Base-by-base conservation (phyloP, 2,329 filamentous ascomycete genomes). In the Aspergillus latus region DNA sequence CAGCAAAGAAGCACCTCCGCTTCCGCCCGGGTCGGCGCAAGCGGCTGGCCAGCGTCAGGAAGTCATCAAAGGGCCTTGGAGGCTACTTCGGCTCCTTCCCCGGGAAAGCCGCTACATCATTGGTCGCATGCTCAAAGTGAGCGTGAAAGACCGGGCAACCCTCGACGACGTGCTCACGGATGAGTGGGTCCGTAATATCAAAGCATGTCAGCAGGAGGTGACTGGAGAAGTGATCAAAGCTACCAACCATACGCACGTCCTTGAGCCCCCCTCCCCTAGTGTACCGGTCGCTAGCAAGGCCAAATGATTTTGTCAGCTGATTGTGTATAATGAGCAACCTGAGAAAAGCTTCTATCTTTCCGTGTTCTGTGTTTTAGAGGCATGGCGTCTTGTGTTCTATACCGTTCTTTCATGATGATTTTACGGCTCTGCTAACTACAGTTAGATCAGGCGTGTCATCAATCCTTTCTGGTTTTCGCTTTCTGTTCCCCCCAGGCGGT, bases 21-120 rank as follows among this genome's bases (percentile, higher is more conserved):
- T 73, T 30, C 71, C 70, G 8, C 57, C 67, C 1, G 62, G 62
- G 9, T 59, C 71, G 5, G 52, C 59, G 4, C 65, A 64, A 45
- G 49, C 59, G 28, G 62, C 66, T 32, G 67, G 65, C 15, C 73
- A 73, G 52, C 68, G 72, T 13, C 88, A 86, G 67, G 88, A 92
- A 70, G 84, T 91, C 0, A 95, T 99, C 64, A 90, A 92, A 67
- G 94, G 94, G 0, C 94, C 94, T 2, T 96, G 93, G 89, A 84
- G 94, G 46, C 83, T 99, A 43, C 78, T 99, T 30, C 85, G 94
- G 42, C 79, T 97, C 36, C 80, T 99, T 8, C 94, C 94, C 0
- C 83, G 93, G 58, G 94, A 97, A 74, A 95, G 88, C 62, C 82
- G 94, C 50, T 88, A 93, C 69, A 92, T 99, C 60, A 88, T 99